These are phyloP conservation scores for Stemphylium beticola DNA, from an alignment of 2,329 filamentous ascomycete species.

Conservation along the genomic window DNA sequence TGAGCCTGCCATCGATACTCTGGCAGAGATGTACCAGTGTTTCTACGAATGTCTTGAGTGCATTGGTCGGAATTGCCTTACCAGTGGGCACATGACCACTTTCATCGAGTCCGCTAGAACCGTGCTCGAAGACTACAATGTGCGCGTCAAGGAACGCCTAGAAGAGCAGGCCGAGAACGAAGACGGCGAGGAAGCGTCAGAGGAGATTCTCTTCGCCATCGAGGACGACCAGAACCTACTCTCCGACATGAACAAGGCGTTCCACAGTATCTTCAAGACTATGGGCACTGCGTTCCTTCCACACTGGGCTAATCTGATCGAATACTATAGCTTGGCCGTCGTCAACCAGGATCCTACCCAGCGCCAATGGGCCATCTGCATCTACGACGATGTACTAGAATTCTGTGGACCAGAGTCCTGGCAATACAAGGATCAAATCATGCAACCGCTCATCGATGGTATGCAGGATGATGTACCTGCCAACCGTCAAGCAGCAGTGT, in stretches of 20 bases:
- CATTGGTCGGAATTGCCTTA: conserved; percentile 83
- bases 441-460: conserved; percentile 83
- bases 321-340: conserved; percentile 86
- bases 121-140: conserved; percentile 90
- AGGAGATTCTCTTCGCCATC: conserved; percentile 87
- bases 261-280: conserved; percentile 98
- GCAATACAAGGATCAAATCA: conserved; percentile 84
- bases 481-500: conserved; percentile 93
- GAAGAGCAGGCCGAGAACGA: conserved; percentile 85
- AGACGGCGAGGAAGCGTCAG: conserved; percentile 87
- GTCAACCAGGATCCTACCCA: conserved; percentile 83
- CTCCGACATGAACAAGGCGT: conserved; percentile 99
- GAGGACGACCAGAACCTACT: conserved; percentile 97
- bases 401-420: conserved; percentile 92
- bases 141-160: conserved; percentile 79
- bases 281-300: conserved; percentile 84
- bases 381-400: conserved; percentile 97
- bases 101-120: conserved; percentile 88
- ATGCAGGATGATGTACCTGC: conserved; percentile 86
- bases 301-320: conserved; percentile 84
- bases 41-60: conserved; percentile 99
- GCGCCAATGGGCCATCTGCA: conserved; percentile 98
- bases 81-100: conserved; percentile 75
- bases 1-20: conserved; percentile 92
- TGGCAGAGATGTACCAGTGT: conserved; percentile 99